Percentiles rank a stretch among this genome's conserved stretches.
phyloP scores from a whole-genome alignment of 1,284 basidiomycete genomes.

The Ceratobasidium sp. region DNA sequence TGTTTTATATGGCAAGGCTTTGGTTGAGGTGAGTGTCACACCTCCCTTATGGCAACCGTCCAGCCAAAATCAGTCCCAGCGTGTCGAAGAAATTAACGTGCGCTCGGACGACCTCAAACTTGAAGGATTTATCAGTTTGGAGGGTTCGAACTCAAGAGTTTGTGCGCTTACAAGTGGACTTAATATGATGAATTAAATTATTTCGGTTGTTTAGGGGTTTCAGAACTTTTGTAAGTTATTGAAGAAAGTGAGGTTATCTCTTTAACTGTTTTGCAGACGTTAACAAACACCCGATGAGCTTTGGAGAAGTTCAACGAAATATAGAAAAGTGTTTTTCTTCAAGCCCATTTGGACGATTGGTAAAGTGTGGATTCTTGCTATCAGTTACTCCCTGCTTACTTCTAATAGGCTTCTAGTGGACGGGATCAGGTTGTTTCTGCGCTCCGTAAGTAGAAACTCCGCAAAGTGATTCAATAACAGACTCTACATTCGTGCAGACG shows the following conservation, averaged over 20 bases:
- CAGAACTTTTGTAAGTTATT: conserved; percentile 81
- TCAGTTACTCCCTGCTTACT: conserved; percentile 48
- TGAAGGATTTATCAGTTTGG: conserved; percentile 85
- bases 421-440: neutral
- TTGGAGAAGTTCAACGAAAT: conserved; percentile 75
- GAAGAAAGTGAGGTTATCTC: neutral
- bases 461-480: neutral
- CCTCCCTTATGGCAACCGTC: neutral
- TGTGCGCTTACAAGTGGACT: no score
- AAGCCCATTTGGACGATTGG: conserved; percentile 79
- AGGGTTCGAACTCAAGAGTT: no score
- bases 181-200: neutral
- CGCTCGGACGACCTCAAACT: conserved; percentile 67
- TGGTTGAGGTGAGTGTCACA: conserved; percentile 68
- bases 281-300: conserved; percentile 80
- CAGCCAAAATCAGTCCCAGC: conserved; percentile 57
- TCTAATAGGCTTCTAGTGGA: conserved; percentile 59
- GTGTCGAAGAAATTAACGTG: conserved; percentile 74
- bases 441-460: conserved; percentile 1
- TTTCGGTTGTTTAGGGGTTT: conserved; percentile 67
- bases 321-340: conserved; percentile 76
- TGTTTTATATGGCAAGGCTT: conserved; percentile 74
- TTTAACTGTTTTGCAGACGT: conserved; percentile 67
- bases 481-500: conserved; percentile 57
- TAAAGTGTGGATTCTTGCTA: conserved; percentile 55